These are phyloP conservation scores for Stachybotrys chlorohalonatus DNA, from an alignment of 2,329 filamentous ascomycete genomes.

Conservation along the genomic window DNA sequence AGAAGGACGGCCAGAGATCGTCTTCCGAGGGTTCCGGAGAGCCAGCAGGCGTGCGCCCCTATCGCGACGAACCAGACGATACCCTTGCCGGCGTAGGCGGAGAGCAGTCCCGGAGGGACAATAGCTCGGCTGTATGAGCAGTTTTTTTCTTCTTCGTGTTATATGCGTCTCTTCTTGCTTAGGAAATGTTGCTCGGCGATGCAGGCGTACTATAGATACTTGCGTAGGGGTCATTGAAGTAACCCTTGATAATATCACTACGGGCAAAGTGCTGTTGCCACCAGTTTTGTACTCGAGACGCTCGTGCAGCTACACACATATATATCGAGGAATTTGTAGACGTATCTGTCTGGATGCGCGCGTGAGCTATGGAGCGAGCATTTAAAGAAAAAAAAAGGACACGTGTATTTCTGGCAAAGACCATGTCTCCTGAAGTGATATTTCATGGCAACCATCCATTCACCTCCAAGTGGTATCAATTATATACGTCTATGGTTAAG, in stretches of 20 bases:
- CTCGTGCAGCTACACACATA: too few species aligned
- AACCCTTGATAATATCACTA: conserved; percentile 24
- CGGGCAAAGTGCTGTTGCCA: conserved; percentile 55
- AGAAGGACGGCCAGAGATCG: neutral
- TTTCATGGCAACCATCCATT: too few species aligned
- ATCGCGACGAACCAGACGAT: conserved; percentile 5
- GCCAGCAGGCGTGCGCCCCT: neutral
- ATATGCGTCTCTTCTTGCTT: conserved; percentile 1
- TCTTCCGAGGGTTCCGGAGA: neutral
- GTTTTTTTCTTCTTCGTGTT: neutral
- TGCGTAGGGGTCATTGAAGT: conserved; percentile 1
- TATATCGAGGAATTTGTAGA: too few species aligned
- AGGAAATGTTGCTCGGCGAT: conserved; percentile 1
- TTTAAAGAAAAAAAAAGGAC: too few species aligned
- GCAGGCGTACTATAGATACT: conserved; percentile 4
- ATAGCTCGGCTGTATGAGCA: conserved; percentile 18
- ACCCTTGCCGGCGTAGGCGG: neutral
- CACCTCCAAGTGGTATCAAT: neutral
- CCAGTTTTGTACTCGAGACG: neutral
- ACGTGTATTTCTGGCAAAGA: too few species aligned
- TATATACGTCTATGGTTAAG: neutral
- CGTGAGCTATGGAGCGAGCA: too few species aligned
- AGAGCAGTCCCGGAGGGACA: conserved; percentile 2
- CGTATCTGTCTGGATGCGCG: too few species aligned
- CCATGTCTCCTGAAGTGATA: too few species aligned